These are phyloP conservation scores for Plenodomus tracheiphilus DNA, from an alignment of 2,329 filamentous ascomycete species.

Conservation along the genomic window DNA sequence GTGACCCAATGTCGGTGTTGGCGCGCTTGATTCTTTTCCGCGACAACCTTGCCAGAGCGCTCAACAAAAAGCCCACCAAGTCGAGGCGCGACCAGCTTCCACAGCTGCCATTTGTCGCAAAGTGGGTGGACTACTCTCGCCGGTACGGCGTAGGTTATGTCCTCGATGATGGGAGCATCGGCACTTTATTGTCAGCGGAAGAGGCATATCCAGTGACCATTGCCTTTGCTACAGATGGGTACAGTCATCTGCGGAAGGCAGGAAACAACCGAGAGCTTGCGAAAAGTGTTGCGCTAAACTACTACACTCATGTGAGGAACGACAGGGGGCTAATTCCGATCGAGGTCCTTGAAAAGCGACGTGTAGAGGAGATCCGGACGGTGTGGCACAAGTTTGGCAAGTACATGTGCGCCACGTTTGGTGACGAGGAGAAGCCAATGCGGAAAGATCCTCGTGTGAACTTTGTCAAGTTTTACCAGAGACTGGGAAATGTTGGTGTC, in stretches of 20 bases:
- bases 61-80: constrained; percentile 43
- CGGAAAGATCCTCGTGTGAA: constrained; percentile 49
- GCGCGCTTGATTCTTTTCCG: constrained; percentile 50
- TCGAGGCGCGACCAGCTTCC: constrained; percentile 54
- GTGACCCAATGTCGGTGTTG: constrained; percentile 52
- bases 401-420: constrained; percentile 61
- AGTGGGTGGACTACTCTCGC: constrained; percentile 89
- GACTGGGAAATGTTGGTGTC: constrained; percentile 77
- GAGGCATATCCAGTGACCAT: constrained; percentile 65
- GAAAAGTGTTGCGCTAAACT: constrained; percentile 60
- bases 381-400: constrained; percentile 71
- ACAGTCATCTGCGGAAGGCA: constrained; percentile 70
- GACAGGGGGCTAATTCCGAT: constrained; percentile 65
- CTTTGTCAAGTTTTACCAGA: constrained; percentile 79
- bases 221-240: constrained; percentile 71
- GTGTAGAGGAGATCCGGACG: constrained; percentile 59
- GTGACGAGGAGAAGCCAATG: constrained; percentile 52
- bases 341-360: constrained; percentile 63
- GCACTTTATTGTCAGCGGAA: constrained; percentile 62
- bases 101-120: constrained; percentile 63
- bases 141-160: constrained; percentile 86
- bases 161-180: constrained; percentile 78
- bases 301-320: constrained; percentile 70
- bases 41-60: constrained; percentile 51
- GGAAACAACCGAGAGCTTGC: constrained; percentile 58